Evolutionary conservation across 306 rosid genomes (phyloP), one percentile per base, ranked within the genome.

Genomic region (Casuarina equisetifolia): DNA sequence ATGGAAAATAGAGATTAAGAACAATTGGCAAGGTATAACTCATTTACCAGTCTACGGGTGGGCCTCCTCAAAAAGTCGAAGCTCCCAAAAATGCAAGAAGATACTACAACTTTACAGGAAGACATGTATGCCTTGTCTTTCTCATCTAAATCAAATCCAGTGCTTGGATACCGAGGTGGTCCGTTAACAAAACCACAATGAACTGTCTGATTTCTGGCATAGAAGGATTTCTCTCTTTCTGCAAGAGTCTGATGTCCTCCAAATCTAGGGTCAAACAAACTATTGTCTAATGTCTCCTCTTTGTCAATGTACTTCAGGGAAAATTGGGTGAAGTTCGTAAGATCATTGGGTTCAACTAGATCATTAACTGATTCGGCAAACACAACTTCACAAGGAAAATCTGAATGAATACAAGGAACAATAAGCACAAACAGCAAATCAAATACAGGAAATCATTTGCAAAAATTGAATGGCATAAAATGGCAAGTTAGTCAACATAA

Each of bases 41-140:
- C 61, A 76, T 25, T 86, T 85, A 94, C 98, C 94, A 77, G 86
- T 82, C 80, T 89, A 71, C 92, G 90, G 51, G 97, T 76, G 80
- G 97, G 98, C 89, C 97, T 88, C 88, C 98, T 85, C 73, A 94
- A 86, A 82, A 90, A 94, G 82, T 94, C 98, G 19, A 92, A 94
- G 90, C 92, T 90, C 68, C 98, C 98, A 83, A 94, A 94, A 82
- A 94, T 94, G 93, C 98, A 94, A 15, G 98, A 94, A 75, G 97
- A 94, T 70, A 94, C 96, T 11, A 51, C 97, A 85, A 92, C 84
- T 85, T 90, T 88, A 84, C 98, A 94, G 25, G 52, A 79, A 66
- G 66, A 75, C 97, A 94, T 89, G 85, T 85, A 90, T 39, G 83
- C 89, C 82, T 73, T 88, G 75, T 92, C 98, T 74, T 85, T 89